Base-by-base conservation (phyloP, 1,284 basidiomycete genomes). In the Coriolopsis trogii region DNA sequence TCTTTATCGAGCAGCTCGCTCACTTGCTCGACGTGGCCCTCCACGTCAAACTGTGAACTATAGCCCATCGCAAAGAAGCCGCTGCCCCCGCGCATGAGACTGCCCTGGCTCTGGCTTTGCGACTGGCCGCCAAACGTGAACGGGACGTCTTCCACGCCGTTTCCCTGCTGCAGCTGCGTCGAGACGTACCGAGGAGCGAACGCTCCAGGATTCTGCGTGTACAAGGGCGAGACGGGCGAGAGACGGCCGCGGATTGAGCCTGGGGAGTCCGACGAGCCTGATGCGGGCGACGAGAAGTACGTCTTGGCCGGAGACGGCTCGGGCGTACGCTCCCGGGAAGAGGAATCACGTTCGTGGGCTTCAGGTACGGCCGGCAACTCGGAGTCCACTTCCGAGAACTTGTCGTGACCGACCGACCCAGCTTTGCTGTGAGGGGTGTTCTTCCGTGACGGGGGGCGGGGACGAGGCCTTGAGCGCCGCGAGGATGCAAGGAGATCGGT, bases 41-140 rank as follows among this genome's bases (percentile, higher is more conserved):
- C 77, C 4, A 78, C 67, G 53, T 80, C 75, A 49, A 75, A 75
- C 58, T 78, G 78, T n/a, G 77, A 77, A 46, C 70, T 75, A 53
- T 72, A 77, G 0, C 69, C 71, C 64, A 71, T 63, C 31, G 63
- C 69, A 48, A 70, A 60, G 26, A 65, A 23, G 18, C 66, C 67
- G 41, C 62, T 61, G 49, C 62, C 61, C 41, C 53, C 61, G 46
- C 61, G 56, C 42, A 50, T 39, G 53, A 62, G 55, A 30, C 44
- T 39, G 16, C 51, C 56, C 44, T 55, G 46, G 40, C 33, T 48
- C 51, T 55, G 50, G n/a, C n/a, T n/a, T n/a, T 34, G 40, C 38
- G 7, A 29, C 40, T 18, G n/a, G n/a, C 18, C 48, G 18, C 51
- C 53, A 23, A n/a, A n/a, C n/a, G 57, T 30, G 42, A 56, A 55